Evolutionary conservation across 495 filamentous ascomycete genomes (phyloP), one percentile per base, ranked within the genome.

Genomic region (Darksidea phi): DNA sequence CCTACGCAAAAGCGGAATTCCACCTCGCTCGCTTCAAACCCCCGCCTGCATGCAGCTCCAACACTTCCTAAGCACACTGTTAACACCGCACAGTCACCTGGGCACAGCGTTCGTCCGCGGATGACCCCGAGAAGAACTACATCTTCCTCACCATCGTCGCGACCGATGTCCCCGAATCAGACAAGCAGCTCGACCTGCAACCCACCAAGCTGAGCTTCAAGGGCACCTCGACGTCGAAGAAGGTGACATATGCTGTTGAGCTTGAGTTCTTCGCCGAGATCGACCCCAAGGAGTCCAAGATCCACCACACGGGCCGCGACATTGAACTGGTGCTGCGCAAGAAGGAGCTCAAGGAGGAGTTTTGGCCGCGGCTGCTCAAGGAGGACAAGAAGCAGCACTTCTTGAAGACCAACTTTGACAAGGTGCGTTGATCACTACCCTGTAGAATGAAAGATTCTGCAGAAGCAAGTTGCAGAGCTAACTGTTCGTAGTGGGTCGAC

Each of bases 401-500:
- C 85, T 75, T 98, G 70, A 97, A 96, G 89, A 98, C 94, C 67
- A 87, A 98, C 75, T 98, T 98, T 70, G 90, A 97, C 77, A 97
- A 97, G 85, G 87, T 89, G 76, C 57, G 79, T 73, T 36, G 5
- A 25, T 36, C 15, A 21, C 47, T 3, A 25, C 24, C 6, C 8
- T n/a, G n/a, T 6, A 50, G 47, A 32, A 41, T 42, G 53, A 46
- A n/a, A n/a, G n/a, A n/a, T n/a, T n/a, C n/a, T n/a, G n/a, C n/a
- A 61, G 15, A 21, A 47, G 13, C 55, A 28, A 54, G 42, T 52
- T 49, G 54, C 34, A 1, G 20, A 17, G 49, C 47, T 67, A 59
- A 59, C 45, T 34, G 10, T 45, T 13, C 26, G 0, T 61, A 90
- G 91, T 98, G 95, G 95, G 91, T 98, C 67, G 95, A 97, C 74